Base-by-base conservation (phyloP, 495 filamentous ascomycete species). In the Annulohypoxylon stygium region DNA sequence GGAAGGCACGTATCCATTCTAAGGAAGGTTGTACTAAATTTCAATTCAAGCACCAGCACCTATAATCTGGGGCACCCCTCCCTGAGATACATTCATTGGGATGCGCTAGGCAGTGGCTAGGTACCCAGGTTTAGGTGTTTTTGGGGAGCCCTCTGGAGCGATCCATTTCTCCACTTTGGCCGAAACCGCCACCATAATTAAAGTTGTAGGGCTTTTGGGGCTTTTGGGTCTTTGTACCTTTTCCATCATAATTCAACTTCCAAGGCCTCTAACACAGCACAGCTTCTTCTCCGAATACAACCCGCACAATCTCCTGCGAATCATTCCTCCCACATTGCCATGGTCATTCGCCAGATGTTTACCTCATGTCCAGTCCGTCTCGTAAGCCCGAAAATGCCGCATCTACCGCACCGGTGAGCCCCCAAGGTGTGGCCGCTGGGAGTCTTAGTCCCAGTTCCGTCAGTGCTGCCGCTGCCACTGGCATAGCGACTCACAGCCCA, bases 281-380 rank as follows among this genome's bases (percentile, higher is more conserved):
- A 20, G 41, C 57, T 20, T 67, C 43, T 55, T 45, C n/a, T 37
- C 67, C 54, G 61, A 74, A 74, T 74, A 69, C 71, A 61, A 69
- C 61, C 67, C 67, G 67, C 67, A 67, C 47, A 47, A 55, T 67
- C 34, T 63, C 67, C 71, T 67, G 67, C 71, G 71, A 74, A 74
- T 72, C 69, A 69, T 73, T 69, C 69, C 70, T 80, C 74, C 70
- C 81, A 75, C 72, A 76, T 69, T 79, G 74, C 75, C 77, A 67
- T 75, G 70, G 75, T 75, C 43, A 74, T 77, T 73, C 75, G 81
- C 78, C 82, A 81, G 77, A 85, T 85, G 84, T 82, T 79, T 78
- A 76, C 76, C 83, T 81, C 83, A 86, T 86, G 84, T 86, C 83
- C 77, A 83, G 76, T 73, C 77, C 80, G 76, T 76, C 79, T 70